Evolutionary conservation across 2,329 filamentous ascomycete species (phyloP).

Genomic region (Ascochyta lentis): DNA sequence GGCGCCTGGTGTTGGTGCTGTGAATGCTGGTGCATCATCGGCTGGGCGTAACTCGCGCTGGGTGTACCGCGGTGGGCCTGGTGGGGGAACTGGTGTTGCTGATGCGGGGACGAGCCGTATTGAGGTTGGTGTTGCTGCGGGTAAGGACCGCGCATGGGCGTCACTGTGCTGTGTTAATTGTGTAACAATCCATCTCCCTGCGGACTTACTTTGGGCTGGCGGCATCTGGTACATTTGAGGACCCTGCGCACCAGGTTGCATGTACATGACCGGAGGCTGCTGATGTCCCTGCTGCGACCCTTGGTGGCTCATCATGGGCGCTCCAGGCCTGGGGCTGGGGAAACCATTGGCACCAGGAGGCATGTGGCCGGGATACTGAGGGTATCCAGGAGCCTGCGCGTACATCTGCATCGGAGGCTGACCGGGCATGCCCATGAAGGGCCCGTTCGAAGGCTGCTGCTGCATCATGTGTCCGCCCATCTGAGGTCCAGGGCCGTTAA

Average conservation of each 20-base stretch:
- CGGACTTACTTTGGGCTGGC: constrained; percentile 73
- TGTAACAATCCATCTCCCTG: neutral
- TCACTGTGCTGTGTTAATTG: constrained; percentile 39
- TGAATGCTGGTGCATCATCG: constrained; percentile 52
- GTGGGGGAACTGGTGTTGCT: constrained; percentile 50
- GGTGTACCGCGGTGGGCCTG: constrained; percentile 49
- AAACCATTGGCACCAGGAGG: constrained; percentile 75
- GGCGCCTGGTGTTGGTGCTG: constrained; percentile 47
- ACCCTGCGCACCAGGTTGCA: constrained; percentile 77
- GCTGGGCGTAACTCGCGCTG: constrained; percentile 50
- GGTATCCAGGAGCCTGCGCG: constrained; percentile 70
- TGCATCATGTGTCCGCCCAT: constrained; percentile 84
- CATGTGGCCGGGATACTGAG: constrained; percentile 60
- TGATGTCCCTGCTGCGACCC: constrained; percentile 84
- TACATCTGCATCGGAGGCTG: constrained; percentile 83
- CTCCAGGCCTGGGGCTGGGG: constrained; percentile 82
- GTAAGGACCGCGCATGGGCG: constrained; percentile 49
- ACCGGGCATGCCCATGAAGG: constrained; percentile 73
- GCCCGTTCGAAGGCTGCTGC: constrained; percentile 70
- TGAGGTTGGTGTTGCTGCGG: constrained; percentile 50
- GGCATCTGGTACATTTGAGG: constrained; percentile 78
- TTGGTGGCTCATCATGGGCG: constrained; percentile 94
- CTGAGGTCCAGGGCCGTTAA: constrained; percentile 70
- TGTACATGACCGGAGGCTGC: constrained; percentile 69
- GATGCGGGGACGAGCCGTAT: constrained; percentile 50